Evolutionary conservation across 257 asterid species (phyloP).

Genomic region (Gentiana straminea): DNA sequence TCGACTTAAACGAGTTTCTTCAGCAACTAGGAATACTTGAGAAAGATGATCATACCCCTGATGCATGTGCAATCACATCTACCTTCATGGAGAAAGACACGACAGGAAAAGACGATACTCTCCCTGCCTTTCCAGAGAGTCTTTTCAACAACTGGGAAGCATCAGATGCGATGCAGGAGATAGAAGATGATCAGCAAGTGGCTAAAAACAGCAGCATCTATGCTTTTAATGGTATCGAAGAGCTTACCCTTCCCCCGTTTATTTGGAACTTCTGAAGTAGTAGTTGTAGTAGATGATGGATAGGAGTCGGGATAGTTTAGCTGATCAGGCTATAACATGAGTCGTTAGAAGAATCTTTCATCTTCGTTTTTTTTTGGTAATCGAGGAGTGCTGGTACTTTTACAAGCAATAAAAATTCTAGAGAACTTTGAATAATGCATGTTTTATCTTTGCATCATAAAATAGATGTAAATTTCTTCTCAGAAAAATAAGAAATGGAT

Average conservation of each 20-base stretch:
- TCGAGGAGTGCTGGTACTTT: too few species aligned
- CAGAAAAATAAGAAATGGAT: too few species aligned
- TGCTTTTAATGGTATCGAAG: slow-evolving; percentile 12
- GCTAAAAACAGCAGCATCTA: slow-evolving; percentile 13
- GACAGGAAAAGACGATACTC: slow-evolving; percentile 22
- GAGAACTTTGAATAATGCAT: too few species aligned
- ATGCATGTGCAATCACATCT: slow-evolving; percentile 11
- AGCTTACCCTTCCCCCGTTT: slow-evolving; percentile 15
- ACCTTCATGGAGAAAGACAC: slow-evolving; percentile 31
- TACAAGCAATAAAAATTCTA: too few species aligned
- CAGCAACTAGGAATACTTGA: slow-evolving; percentile 80
- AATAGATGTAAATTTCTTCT: too few species aligned
- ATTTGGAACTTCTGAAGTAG: slow-evolving; percentile 23
- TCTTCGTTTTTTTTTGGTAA: too few species aligned
- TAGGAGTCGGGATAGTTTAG: too few species aligned
- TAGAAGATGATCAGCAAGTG: slow-evolving; percentile 38
- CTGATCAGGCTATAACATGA: too few species aligned
- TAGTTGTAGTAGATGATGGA: too few species aligned
- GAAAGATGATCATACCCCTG: slow-evolving; percentile 30
- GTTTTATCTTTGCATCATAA: too few species aligned
- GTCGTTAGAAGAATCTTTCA: too few species aligned
- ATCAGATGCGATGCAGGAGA: slow-evolving; percentile 48
- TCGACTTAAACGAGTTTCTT: slow-evolving; percentile 82
- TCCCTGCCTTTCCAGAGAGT: slow-evolving; percentile 28
- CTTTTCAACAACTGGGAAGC: slow-evolving; percentile 68